Evolutionary conservation across 768 basidiomycete species (phyloP).

Genomic region (Suillus lakei): DNA sequence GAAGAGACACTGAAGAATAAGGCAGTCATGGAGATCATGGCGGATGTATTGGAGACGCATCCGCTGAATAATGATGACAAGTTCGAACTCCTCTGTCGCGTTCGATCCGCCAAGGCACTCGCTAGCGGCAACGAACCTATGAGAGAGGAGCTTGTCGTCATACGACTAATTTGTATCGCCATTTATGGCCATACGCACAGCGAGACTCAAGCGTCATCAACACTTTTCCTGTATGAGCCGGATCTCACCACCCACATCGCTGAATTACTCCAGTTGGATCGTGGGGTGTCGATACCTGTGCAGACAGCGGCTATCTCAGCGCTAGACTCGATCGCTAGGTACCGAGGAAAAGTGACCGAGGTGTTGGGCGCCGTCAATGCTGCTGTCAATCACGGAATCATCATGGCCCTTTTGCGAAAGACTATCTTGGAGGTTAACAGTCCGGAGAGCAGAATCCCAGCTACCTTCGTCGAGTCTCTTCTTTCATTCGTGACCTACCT

Average conservation of each 20-base stretch:
- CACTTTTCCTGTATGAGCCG: conserved; percentile 93
- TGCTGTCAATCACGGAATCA: conserved; percentile 92
- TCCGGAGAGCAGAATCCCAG: conserved; percentile 66
- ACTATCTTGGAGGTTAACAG: conserved; percentile 75
- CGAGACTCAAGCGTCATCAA: conserved; percentile 78
- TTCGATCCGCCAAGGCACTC: conserved; percentile 78
- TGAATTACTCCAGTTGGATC: conserved; percentile 85
- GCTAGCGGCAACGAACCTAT: conserved; percentile 59
- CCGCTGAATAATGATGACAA: conserved; percentile 80
- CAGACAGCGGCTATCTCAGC: conserved; percentile 87
- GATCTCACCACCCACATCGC: conserved; percentile 89
- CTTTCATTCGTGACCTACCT: conserved; percentile 88
- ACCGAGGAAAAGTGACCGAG: conserved; percentile 82
- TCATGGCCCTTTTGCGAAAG: conserved; percentile 88
- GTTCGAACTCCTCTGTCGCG: conserved; percentile 86
- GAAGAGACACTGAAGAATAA: conserved; percentile 63
- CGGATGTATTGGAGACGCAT: conserved; percentile 69
- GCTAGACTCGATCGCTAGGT: conserved; percentile 89
- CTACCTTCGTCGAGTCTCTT: conserved; percentile 82
- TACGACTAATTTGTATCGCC: conserved; percentile 86
- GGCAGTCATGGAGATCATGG: conserved; percentile 76
- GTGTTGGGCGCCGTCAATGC: conserved; percentile 91
- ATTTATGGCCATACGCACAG: conserved; percentile 88
- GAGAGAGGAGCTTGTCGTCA: conserved; percentile 79
- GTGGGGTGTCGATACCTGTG: conserved; percentile 67